phyloP scores from a whole-genome alignment of 306 rosid genomes.

The Arachis stenosperma region DNA sequence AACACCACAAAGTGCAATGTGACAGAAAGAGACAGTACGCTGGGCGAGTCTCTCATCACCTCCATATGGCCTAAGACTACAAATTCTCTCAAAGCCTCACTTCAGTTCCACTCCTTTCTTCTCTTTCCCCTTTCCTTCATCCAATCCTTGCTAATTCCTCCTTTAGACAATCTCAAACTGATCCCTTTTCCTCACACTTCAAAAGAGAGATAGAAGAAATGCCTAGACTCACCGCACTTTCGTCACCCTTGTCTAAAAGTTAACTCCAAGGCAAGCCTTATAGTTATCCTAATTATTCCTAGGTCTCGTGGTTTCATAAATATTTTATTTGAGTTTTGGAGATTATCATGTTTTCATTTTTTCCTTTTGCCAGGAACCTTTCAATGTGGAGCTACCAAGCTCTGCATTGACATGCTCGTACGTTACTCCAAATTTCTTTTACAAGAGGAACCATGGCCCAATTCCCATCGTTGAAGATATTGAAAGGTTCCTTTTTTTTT shows the following conservation, averaged over 20 bases:
- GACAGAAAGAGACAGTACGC: neutral
- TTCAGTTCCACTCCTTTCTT: no score
- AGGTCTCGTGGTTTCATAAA: neutral
- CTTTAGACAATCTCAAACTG: neutral
- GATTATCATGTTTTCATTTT: neutral
- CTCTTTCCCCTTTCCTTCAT: neutral
- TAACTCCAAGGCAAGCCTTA: conserved; percentile 41
- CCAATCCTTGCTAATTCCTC: neutral
- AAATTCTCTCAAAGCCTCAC: neutral
- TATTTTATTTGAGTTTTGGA: neutral
- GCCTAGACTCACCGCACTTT: conserved; percentile 44
- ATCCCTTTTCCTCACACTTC: neutral
- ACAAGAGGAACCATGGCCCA: no score
- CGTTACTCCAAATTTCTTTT: no score
- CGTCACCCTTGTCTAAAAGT: conserved; percentile 43
- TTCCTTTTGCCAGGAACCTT: no score
- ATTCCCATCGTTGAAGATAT: no score
- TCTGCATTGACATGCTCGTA: no score
- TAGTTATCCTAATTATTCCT: neutral
- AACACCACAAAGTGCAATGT: neutral
- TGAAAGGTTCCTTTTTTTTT: neutral
- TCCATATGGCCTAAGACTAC: neutral
- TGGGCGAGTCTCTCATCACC: neutral
- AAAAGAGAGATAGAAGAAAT: neutral
- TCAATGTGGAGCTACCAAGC: no score